phyloP scores from a whole-genome alignment of 2,329 filamentous ascomycete genomes.

The Talaromyces albobiverticillius region DNA sequence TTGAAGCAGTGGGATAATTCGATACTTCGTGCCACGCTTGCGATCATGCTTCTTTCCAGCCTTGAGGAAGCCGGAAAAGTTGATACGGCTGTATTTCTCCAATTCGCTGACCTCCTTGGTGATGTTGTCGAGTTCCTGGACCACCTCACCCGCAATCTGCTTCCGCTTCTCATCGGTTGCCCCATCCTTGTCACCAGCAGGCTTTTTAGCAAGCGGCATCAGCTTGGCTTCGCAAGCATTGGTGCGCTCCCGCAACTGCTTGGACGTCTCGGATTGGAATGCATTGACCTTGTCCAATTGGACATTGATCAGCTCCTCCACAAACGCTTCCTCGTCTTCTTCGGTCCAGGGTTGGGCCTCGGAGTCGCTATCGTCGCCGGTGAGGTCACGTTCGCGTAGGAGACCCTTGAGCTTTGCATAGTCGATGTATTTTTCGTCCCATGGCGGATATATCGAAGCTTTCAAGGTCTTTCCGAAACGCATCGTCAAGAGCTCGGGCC shows the following conservation, averaged over 20 bases:
- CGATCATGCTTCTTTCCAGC: slow-evolving; percentile 99
- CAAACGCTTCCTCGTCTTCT: slow-evolving; percentile 88
- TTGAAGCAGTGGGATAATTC: slow-evolving; percentile 86
- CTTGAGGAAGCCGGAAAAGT: slow-evolving; percentile 97
- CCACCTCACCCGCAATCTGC: slow-evolving; percentile 64
- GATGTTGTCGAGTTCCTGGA: slow-evolving; percentile 79
- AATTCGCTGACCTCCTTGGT: slow-evolving; percentile 89
- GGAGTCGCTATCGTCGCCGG: slow-evolving; percentile 48
- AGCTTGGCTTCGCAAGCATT: slow-evolving; percentile 65
- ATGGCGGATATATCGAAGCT: slow-evolving; percentile 75
- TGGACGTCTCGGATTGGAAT: slow-evolving; percentile 81
- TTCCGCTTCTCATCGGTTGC: slow-evolving; percentile 41
- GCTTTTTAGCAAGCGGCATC: slow-evolving; percentile 52
- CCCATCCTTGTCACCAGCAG: slow-evolving; percentile 32
- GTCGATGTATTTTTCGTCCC: slow-evolving; percentile 93
- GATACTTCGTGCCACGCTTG: slow-evolving; percentile 81
- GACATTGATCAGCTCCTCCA: slow-evolving; percentile 89
- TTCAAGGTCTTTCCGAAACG: slow-evolving; percentile 88
- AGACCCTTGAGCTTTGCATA: slow-evolving; percentile 90
- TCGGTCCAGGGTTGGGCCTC: slow-evolving; percentile 75
- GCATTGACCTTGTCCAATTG: slow-evolving; percentile 92
- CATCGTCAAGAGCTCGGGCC: slow-evolving; percentile 57
- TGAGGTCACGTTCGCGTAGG: slow-evolving; percentile 69
- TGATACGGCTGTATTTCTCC: slow-evolving; percentile 92
- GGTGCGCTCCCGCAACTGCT: slow-evolving; percentile 76